Evolutionary conservation across 768 basidiomycete species (phyloP).

Genomic region (Cyclocybe aegerita): DNA sequence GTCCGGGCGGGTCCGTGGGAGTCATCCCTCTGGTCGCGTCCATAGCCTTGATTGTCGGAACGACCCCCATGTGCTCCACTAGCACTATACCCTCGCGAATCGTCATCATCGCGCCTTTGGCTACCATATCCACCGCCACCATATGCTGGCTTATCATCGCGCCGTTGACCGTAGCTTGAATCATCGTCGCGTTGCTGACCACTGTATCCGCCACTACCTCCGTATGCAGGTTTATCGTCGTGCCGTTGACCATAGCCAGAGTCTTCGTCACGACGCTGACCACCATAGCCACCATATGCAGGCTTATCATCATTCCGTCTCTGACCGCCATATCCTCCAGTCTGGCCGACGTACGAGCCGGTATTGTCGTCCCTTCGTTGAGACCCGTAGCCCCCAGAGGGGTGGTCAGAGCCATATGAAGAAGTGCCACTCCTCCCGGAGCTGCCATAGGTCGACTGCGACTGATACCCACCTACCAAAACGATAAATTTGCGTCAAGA

Average conservation of each 20-base stretch:
- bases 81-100: constrained; percentile 3
- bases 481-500: too few relatives aligned
- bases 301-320: too few relatives aligned
- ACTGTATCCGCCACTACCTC: too few relatives aligned
- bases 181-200: background rate
- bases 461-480: too few relatives aligned
- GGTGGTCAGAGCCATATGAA: background rate
- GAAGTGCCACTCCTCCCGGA: background rate
- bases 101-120: constrained; percentile 5
- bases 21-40: constrained; percentile 3
- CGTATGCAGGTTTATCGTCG: too few relatives aligned
- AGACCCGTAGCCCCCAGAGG: constrained; percentile 5
- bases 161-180: background rate
- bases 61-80: background rate
- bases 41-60: background rate
- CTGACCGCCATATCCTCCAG: constrained; percentile 2
- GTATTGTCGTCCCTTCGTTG: background rate
- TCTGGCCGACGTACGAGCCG: background rate
- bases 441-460: too few relatives aligned
- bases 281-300: too few relatives aligned
- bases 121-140: constrained; percentile 5
- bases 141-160: background rate
- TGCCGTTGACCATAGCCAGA: too few relatives aligned
- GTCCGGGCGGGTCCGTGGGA: too few relatives aligned
- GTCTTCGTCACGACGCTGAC: too few relatives aligned